These are phyloP conservation scores for Penicillium cataractarum DNA, from an alignment of 495 filamentous ascomycete species.

Conservation along the genomic window DNA sequence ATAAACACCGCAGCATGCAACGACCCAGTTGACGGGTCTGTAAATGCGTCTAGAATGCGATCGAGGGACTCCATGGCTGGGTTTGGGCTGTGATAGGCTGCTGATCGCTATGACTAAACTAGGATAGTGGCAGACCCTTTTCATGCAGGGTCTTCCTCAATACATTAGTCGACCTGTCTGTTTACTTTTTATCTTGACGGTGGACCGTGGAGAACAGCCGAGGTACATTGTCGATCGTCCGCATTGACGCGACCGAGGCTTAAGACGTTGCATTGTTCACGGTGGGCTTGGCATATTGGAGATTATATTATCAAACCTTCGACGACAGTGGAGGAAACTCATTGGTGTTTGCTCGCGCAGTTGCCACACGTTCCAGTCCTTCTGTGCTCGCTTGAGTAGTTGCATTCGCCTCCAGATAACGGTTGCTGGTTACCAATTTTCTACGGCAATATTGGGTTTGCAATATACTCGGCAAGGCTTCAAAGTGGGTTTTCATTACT, in stretches of 20 bases:
- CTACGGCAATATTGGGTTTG: not conserved
- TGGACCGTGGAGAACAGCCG: not conserved
- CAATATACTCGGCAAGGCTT: no score
- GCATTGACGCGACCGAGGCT: not conserved
- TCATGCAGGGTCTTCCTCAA: no score
- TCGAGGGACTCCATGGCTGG: not conserved
- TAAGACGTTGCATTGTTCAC: no score
- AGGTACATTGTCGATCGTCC: not conserved
- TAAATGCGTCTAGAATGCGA: conserved; percentile 13
- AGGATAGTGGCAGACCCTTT: no score
- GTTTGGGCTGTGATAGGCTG: not conserved
- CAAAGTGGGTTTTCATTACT: not conserved
- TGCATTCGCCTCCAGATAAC: not conserved
- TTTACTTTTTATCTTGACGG: not conserved
- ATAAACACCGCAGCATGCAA: conserved; percentile 17
- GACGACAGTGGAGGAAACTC: not conserved
- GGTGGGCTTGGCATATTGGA: no score
- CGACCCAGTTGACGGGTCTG: conserved; percentile 12
- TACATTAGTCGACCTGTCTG: not conserved
- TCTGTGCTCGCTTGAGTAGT: not conserved
- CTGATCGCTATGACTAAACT: no score
- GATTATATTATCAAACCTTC: no score
- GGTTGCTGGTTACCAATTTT: not conserved
- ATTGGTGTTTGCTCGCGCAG: not conserved
- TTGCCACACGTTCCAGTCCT: not conserved